Percentiles rank a stretch among this genome's conserved stretches.
phyloP scores from a whole-genome alignment of 2,329 filamentous ascomycete species.

The Sporothrix phasma region DNA sequence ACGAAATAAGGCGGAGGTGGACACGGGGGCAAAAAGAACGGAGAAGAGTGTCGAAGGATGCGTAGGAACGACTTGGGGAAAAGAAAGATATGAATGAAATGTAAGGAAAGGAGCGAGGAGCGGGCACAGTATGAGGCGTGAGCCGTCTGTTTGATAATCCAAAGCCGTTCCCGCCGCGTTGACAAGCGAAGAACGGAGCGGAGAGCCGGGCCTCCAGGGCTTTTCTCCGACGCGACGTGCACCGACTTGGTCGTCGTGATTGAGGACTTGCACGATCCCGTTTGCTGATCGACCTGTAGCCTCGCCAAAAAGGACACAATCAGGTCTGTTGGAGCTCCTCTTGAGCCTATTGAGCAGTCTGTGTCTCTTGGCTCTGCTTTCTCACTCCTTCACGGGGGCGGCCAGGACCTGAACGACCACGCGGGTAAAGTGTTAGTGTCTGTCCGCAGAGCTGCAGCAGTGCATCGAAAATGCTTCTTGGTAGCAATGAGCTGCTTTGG shows the following conservation, averaged over 20 bases:
- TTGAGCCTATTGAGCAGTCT: background rate
- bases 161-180: background rate
- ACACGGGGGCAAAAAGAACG: background rate
- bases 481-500: slow-evolving; percentile 1
- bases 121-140: background rate
- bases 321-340: background rate
- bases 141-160: background rate
- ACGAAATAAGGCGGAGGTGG: background rate
- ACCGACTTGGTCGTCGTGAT: background rate
- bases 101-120: background rate
- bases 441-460: background rate
- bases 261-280: background rate
- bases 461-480: background rate
- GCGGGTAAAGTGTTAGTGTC: background rate
- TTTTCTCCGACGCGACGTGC: background rate
- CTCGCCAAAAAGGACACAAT: background rate
- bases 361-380: background rate
- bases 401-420: background rate
- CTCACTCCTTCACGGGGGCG: background rate
- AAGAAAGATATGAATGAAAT: background rate
- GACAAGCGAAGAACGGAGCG: background rate
- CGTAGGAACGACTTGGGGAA: background rate
- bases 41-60: background rate
- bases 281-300: background rate
- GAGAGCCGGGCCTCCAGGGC: background rate